A percentile compares a stretch with the other conserved stretches of the same genome.
Conservation (phyloP, 164 flowering plant genomes). For the Saururus chinensis region DNA sequence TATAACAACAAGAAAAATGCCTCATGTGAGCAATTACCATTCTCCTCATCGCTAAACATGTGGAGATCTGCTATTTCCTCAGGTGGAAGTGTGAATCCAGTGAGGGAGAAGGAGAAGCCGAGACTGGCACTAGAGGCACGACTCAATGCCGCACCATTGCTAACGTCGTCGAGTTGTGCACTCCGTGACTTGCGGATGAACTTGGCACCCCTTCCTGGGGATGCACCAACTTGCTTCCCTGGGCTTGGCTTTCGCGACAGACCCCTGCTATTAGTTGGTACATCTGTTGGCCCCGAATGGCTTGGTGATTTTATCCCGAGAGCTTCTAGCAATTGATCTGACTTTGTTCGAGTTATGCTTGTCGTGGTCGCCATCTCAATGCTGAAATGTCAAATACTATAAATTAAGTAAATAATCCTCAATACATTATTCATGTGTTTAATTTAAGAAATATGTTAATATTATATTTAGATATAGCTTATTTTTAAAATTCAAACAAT, state of each 20-base stretch:
- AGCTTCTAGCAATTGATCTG: constrained; percentile 50
- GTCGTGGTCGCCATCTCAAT: background rate
- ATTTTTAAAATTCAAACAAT: too few relatives aligned
- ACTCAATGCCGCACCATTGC: constrained; percentile 76
- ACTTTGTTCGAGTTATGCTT: constrained; percentile 35
- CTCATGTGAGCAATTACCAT: constrained; percentile 22
- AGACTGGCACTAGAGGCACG: constrained; percentile 96
- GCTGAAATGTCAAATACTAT: too few relatives aligned
- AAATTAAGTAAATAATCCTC: too few relatives aligned
- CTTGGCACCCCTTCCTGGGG: constrained; percentile 41
- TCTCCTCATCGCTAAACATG: constrained; percentile 66
- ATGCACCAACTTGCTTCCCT: constrained; percentile 27
- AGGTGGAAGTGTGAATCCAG: constrained; percentile 78
- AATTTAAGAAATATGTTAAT: too few relatives aligned
- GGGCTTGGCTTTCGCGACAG: constrained; percentile 50
- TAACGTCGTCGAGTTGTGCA: constrained; percentile 65
- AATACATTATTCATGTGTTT: too few relatives aligned
- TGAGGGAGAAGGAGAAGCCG: constrained; percentile 83
- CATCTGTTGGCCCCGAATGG: constrained; percentile 13
- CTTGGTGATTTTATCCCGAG: constrained; percentile 41
- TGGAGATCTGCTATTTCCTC: constrained; percentile 65
- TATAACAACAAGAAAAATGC: too few relatives aligned
- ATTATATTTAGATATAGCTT: too few relatives aligned
- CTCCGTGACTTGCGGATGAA: constrained; percentile 81
- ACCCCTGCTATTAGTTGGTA: constrained; percentile 14